Percentiles rank a stretch among this genome's conserved stretches.
phyloP scores from a whole-genome alignment of 1,284 basidiomycete genomes.

The Anthracocystis panici-leucophaei region DNA sequence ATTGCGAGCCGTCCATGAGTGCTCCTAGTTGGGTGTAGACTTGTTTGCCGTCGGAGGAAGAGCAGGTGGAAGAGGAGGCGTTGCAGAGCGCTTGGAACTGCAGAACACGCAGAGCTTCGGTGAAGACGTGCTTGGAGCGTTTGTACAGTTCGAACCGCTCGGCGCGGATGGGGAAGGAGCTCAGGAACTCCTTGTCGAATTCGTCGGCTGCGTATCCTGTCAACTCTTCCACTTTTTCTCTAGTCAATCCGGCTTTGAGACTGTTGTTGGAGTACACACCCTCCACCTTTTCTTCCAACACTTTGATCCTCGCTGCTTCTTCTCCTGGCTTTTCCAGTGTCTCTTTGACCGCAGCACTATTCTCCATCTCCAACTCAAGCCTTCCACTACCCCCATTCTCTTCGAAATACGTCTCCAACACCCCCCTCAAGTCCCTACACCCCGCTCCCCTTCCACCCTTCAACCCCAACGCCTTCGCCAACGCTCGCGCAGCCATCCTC shows the following conservation, averaged over 20 bases:
- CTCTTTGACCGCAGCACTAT: conserved; percentile 30
- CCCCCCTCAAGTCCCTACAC: conserved; percentile 50
- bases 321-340: conserved; percentile 48
- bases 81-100: conserved; percentile 56
- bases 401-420: conserved; percentile 58
- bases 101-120: conserved; percentile 62
- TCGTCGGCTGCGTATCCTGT: conserved; percentile 51
- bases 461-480: conserved; percentile 43
- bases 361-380: conserved; percentile 40
- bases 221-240: conserved; percentile 53
- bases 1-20: conserved; percentile 64
- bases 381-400: conserved; percentile 29
- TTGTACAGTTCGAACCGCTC: conserved; percentile 57
- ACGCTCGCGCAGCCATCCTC: conserved; percentile 55
- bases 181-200: conserved; percentile 63
- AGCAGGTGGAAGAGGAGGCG: conserved; percentile 2
- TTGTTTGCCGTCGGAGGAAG: conserved; percentile 8
- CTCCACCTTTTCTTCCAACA: conserved; percentile 47
- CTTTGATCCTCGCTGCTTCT: conserved; percentile 58
- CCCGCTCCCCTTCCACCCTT: conserved; percentile 1
- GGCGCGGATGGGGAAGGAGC: conserved; percentile 62
- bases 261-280: conserved; percentile 9
- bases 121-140: conserved; percentile 64
- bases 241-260: conserved; percentile 34
- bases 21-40: conserved; percentile 57